A percentile compares a stretch with the other conserved stretches of the same genome.
phyloP scores from a whole-genome alignment of 1,139 yeast genomes.

The Pneumocystis oryctolagi region DNA sequence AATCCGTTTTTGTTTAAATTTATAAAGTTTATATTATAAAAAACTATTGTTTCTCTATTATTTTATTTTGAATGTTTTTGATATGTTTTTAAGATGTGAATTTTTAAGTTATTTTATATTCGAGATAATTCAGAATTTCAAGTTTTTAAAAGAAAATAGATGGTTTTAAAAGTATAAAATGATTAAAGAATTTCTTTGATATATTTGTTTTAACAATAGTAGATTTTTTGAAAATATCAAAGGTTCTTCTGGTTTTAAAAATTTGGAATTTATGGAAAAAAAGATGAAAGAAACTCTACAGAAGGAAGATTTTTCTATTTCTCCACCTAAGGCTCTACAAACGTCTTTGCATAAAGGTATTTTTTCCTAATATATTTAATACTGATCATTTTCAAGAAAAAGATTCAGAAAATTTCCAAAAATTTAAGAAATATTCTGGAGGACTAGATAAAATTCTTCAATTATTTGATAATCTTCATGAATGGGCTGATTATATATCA shows the following conservation, averaged over 20 bases:
- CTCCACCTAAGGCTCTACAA: background rate
- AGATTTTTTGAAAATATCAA: background rate
- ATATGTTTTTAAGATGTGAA: background rate
- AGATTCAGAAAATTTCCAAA: slow-evolving; percentile 26
- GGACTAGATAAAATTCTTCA: slow-evolving; percentile 59
- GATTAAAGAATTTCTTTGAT: background rate
- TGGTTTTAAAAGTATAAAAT: background rate
- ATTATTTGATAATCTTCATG: slow-evolving; percentile 72
- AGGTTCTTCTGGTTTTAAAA: background rate
- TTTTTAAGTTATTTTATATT: background rate
- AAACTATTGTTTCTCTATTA: background rate
- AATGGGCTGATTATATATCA: slow-evolving; percentile 98
- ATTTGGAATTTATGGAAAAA: background rate
- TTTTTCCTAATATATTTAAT: background rate
- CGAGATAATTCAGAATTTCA: background rate
- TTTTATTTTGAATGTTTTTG: background rate
- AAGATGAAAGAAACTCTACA: background rate
- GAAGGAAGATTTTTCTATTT: background rate
- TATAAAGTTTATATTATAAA: background rate
- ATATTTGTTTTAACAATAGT: background rate
- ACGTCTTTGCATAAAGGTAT: background rate
- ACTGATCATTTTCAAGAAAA: background rate
- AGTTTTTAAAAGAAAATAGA: background rate
- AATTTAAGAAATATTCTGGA: slow-evolving; percentile 52
- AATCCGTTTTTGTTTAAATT: background rate